These are phyloP conservation scores for Thielaviopsis euricoi DNA, from an alignment of 2,329 filamentous ascomycete genomes.

Conservation along the genomic window DNA sequence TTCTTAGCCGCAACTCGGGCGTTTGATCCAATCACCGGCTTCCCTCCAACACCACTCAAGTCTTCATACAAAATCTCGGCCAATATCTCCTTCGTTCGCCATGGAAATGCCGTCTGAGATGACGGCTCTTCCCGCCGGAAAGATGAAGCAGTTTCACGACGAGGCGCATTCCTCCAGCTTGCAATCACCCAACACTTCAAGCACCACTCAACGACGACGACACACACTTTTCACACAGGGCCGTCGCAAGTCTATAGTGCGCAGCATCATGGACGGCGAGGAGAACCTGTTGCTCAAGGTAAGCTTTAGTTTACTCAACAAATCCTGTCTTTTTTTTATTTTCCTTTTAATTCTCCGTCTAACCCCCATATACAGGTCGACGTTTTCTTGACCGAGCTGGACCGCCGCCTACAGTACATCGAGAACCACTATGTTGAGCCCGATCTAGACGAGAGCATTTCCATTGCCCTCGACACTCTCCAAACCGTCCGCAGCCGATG, in stretches of 20 bases:
- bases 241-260: slow-evolving; percentile 38
- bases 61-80: background rate
- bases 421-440: slow-evolving; percentile 67
- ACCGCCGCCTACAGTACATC: slow-evolving; percentile 70
- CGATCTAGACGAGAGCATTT: slow-evolving; percentile 67
- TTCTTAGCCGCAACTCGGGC: background rate
- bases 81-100: background rate
- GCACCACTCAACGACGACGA: slow-evolving; percentile 6
- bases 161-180: slow-evolving; percentile 8
- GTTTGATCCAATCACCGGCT: background rate
- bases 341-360: background rate
- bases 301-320: slow-evolving; percentile 4
- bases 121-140: slow-evolving; percentile 1
- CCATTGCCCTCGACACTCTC: slow-evolving; percentile 70
- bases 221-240: slow-evolving; percentile 15
- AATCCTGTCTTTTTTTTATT: background rate
- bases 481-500: slow-evolving; percentile 78
- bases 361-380: slow-evolving; percentile 43
- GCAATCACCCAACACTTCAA: slow-evolving; percentile 2
- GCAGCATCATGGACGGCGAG: slow-evolving; percentile 44
- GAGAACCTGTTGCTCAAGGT: slow-evolving; percentile 44
- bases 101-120: slow-evolving; percentile 7
- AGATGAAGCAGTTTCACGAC: background rate
- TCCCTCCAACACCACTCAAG: background rate
- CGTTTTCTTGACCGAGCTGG: slow-evolving; percentile 69